Percentiles rank a stretch among this genome's conserved stretches.
Evolutionary conservation across 768 basidiomycete species (phyloP).

Genomic region (Naganishia vaughanmartiniae): DNA sequence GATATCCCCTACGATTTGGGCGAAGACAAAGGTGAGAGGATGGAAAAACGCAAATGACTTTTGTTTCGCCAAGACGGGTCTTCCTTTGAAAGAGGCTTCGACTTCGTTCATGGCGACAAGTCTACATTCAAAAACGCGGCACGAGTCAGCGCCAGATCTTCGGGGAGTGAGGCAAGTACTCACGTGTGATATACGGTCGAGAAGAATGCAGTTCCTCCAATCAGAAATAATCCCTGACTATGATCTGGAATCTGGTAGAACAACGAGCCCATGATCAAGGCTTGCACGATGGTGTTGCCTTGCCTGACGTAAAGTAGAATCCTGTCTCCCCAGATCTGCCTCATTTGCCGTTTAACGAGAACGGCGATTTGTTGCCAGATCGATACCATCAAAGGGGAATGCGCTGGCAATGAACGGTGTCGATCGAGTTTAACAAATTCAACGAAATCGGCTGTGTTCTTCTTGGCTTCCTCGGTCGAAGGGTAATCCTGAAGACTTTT

Average conservation of each 20-base stretch:
- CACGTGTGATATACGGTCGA: slow-evolving; percentile 52
- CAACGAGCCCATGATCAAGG: slow-evolving; percentile 62
- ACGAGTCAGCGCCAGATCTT: slow-evolving; percentile 28
- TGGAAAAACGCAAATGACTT: slow-evolving; percentile 46
- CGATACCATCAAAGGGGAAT: slow-evolving; percentile 19
- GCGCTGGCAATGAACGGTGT: slow-evolving; percentile 15
- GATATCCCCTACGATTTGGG: slow-evolving; percentile 54
- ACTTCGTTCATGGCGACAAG: slow-evolving; percentile 40
- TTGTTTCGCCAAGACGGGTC: slow-evolving; percentile 49
- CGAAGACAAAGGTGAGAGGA: slow-evolving; percentile 54
- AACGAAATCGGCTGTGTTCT: slow-evolving; percentile 10
- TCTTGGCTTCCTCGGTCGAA: slow-evolving; percentile 14
- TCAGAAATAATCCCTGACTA: slow-evolving; percentile 68
- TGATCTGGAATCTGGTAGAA: slow-evolving; percentile 61
- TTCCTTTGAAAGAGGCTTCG: slow-evolving; percentile 46
- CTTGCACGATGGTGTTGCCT: slow-evolving; percentile 52
- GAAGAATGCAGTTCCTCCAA: slow-evolving; percentile 77
- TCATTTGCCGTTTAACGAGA: slow-evolving; percentile 28
- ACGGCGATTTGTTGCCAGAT: slow-evolving; percentile 20
- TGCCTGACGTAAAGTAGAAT: slow-evolving; percentile 43
- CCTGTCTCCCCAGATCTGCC: slow-evolving; percentile 32
- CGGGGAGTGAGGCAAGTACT: background rate
- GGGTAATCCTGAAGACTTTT: slow-evolving; percentile 15
- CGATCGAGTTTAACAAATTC: background rate
- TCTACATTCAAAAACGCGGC: slow-evolving; percentile 25